These are phyloP conservation scores for Combretum micranthum DNA, from an alignment of 345 rosid species.

Conservation along the genomic window DNA sequence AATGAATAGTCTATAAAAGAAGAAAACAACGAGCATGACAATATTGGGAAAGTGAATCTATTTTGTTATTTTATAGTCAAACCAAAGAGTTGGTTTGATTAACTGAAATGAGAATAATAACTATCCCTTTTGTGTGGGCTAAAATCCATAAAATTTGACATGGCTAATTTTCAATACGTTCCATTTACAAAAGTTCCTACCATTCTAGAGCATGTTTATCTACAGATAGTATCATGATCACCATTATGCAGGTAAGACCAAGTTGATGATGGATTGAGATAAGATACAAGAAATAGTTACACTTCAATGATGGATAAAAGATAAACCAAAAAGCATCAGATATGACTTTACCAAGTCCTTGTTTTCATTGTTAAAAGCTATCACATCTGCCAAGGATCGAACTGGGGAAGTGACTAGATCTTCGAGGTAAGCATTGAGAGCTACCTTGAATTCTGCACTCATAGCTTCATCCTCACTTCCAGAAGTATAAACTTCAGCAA, in stretches of 20 bases:
- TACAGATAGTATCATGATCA: too few species aligned
- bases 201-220: not conserved
- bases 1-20: too few species aligned
- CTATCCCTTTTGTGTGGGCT: not conserved
- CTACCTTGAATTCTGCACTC: conserved; percentile 48
- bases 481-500: conserved; percentile 11
- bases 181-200: not conserved
- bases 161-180: not conserved
- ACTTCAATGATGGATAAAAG: not conserved
- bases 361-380: conserved; percentile 40
- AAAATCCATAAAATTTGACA: not conserved
- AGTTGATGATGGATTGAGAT: not conserved
- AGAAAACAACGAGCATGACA: too few species aligned
- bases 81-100: too few species aligned
- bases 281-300: not conserved
- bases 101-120: not conserved
- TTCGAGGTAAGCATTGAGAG: conserved; percentile 41
- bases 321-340: not conserved
- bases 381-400: conserved; percentile 48
- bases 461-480: conserved; percentile 23
- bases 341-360: conserved; percentile 26
- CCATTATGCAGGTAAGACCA: not conserved
- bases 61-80: too few species aligned
- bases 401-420: conserved; percentile 43
- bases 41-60: too few species aligned